These are phyloP conservation scores for Rhododendron simsii DNA, from an alignment of 148 eudicot species.

Conservation along the genomic window DNA sequence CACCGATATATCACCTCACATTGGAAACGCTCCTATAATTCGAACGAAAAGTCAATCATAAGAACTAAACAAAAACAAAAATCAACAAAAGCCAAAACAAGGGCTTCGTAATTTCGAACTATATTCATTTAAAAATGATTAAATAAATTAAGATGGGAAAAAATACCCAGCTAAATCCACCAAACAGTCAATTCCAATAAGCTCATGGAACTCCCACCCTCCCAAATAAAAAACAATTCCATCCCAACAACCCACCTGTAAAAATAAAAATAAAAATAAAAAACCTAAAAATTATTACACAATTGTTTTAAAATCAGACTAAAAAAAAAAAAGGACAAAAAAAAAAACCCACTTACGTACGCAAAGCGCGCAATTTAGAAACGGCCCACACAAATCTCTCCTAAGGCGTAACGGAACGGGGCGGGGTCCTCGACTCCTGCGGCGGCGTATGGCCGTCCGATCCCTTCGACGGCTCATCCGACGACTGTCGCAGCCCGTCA, in stretches of 20 bases:
- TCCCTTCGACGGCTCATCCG: slow-evolving; percentile 86
- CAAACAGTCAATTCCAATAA: slow-evolving; percentile 2
- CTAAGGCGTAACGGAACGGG: slow-evolving; percentile 60
- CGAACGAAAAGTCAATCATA: neutral
- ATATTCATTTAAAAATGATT: slow-evolving; percentile 2
- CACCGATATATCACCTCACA: too few species aligned
- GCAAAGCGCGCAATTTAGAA: neutral
- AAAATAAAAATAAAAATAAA: neutral
- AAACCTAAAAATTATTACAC: slow-evolving; percentile 13
- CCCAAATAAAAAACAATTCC: neutral
- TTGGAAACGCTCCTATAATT: too few species aligned
- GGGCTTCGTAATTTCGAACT: neutral
- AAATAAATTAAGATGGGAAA: neutral
- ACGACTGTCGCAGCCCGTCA: slow-evolving; percentile 70
- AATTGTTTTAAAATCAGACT: neutral
- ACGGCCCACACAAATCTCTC: neutral
- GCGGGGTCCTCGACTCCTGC: slow-evolving; percentile 53
- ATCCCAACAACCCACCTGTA: neutral
- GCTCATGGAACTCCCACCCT: neutral
- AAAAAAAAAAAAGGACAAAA: neutral
- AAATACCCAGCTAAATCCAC: neutral
- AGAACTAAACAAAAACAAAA: too few species aligned
- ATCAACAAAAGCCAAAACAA: neutral
- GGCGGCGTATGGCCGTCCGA: slow-evolving; percentile 88
- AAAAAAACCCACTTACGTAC: neutral